A percentile compares a stretch with the other conserved stretches of the same genome.
These are phyloP conservation scores for Solanum habrochaites DNA, from an alignment of 257 asterid species.

Conservation along the genomic window DNA sequence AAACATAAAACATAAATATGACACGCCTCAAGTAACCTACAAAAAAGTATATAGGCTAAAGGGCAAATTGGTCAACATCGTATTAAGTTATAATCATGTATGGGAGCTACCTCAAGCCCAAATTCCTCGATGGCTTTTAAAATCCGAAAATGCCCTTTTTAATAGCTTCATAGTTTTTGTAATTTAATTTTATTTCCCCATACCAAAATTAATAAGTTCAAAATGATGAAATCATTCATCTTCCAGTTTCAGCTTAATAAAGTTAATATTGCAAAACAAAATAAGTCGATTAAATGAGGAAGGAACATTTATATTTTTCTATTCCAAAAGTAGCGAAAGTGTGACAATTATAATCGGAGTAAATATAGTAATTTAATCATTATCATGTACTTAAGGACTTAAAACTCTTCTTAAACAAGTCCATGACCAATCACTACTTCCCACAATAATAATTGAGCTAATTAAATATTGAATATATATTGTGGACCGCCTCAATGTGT, in stretches of 20 bases:
- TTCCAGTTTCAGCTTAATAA: neutral
- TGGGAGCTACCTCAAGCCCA: neutral
- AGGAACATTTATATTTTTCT: neutral
- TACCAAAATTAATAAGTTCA: neutral
- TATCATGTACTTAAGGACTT: neutral
- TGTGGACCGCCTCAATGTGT: conserved; percentile 12
- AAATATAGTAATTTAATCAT: neutral
- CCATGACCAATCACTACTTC: neutral
- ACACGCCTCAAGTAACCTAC: neutral
- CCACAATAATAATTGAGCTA: conserved; percentile 18
- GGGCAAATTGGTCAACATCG: neutral
- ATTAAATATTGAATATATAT: neutral
- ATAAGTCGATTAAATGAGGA: neutral
- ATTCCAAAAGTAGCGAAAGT: neutral
- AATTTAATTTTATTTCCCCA: neutral
- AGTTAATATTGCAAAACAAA: neutral
- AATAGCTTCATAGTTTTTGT: neutral
- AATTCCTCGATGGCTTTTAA: neutral
- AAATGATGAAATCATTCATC: neutral
- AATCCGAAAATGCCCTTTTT: neutral
- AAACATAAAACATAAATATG: neutral
- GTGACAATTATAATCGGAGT: neutral
- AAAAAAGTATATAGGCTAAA: neutral
- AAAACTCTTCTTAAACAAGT: neutral
- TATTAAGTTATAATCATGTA: neutral